A percentile compares a stretch with the other conserved stretches of the same genome.
These are phyloP conservation scores for Lachnellula subtilissima DNA, from an alignment of 2,329 filamentous ascomycete species.

Conservation along the genomic window DNA sequence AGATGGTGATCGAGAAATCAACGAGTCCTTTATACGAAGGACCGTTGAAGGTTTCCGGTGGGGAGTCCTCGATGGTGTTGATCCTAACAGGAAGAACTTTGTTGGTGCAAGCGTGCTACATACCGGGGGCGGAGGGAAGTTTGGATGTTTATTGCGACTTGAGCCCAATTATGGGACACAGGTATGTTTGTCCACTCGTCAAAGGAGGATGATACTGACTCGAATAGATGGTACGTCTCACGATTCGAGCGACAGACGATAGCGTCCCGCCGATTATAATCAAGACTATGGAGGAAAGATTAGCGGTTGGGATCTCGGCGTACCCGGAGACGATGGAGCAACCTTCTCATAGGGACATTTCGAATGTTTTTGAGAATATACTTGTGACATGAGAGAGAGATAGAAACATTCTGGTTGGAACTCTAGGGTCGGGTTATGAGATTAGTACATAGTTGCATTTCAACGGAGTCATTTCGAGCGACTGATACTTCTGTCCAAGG, in stretches of 20 bases:
- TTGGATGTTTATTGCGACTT: constrained; percentile 85
- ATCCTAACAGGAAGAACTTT: constrained; percentile 89
- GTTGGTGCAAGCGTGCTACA: constrained; percentile 86
- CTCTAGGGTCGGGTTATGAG: not conserved
- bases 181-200: constrained; percentile 50
- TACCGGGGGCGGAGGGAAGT: constrained; percentile 80
- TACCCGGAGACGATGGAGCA: constrained; percentile 17
- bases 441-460: constrained; percentile 12
- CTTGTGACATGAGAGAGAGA: constrained; percentile 22
- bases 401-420: not conserved
- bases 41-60: constrained; percentile 83
- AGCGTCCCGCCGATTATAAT: constrained; percentile 73
- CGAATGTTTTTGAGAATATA: constrained; percentile 30
- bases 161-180: constrained; percentile 91
- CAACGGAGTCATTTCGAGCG: constrained; percentile 7
- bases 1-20: constrained; percentile 59
- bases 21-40: constrained; percentile 63
- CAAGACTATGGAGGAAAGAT: constrained; percentile 80
- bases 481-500: not conserved
- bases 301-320: constrained; percentile 48
- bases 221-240: constrained; percentile 85
- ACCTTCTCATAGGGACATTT: constrained; percentile 29
- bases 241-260: constrained; percentile 90
- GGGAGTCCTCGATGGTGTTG: constrained; percentile 79
- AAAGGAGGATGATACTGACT: constrained; percentile 2